phyloP scores from a whole-genome alignment of 2,329 filamentous ascomycete species.

The Bertia moriformis region DNA sequence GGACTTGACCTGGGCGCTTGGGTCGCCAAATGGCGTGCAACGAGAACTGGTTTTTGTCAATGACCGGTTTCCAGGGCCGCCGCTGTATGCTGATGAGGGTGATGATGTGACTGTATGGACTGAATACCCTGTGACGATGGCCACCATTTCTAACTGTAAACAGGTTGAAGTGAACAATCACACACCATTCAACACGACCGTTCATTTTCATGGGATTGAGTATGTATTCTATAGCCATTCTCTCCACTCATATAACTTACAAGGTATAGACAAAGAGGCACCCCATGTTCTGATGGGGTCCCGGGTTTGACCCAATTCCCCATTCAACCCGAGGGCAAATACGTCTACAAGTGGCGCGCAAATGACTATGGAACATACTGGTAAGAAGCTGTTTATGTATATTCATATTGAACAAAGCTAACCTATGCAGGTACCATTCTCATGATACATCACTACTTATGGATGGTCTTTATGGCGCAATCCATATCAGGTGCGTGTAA shows the following conservation, averaged over 20 bases:
- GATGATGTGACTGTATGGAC: neutral
- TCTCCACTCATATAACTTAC: neutral
- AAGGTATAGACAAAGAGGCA: conserved; percentile 13
- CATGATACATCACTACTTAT: conserved; percentile 22
- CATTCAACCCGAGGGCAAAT: conserved; percentile 17
- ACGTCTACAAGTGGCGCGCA: conserved; percentile 22
- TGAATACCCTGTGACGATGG: too few relatives aligned
- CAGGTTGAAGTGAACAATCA: neutral
- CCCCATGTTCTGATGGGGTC: conserved; percentile 27
- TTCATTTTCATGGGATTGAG: conserved; percentile 1
- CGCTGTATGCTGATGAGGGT: neutral
- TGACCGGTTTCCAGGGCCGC: neutral
- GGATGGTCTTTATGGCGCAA: conserved; percentile 26
- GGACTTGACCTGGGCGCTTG: neutral
- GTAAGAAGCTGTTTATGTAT: neutral
- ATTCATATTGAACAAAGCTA: conserved; percentile 1
- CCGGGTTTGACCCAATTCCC: conserved; percentile 23
- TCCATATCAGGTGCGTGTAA: conserved; percentile 17
- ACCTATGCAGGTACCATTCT: conserved; percentile 18
- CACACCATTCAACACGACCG: neutral
- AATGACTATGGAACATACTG: conserved; percentile 22
- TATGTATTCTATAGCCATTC: neutral
- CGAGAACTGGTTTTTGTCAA: neutral
- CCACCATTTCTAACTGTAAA: neutral
- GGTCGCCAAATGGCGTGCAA: neutral